Percentiles rank a stretch among this genome's conserved stretches.
Evolutionary conservation across 495 filamentous ascomycete genomes (phyloP).

Genomic region (Tuber calosporum): DNA sequence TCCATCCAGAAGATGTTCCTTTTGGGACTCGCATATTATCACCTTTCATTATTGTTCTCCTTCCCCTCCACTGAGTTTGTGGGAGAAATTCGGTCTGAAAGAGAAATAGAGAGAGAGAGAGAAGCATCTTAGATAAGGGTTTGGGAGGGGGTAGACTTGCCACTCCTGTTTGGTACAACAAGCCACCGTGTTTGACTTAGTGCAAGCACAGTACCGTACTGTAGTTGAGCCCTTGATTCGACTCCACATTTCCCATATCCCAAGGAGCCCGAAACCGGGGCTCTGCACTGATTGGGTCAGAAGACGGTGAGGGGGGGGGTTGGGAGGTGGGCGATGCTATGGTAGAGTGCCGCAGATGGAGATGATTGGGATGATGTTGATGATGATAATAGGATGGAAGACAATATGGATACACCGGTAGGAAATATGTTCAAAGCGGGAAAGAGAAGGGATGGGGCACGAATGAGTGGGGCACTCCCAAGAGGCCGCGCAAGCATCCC

Average conservation of each 20-base stretch:
- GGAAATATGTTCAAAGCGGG: neutral
- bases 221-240: neutral
- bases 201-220: no score
- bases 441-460: neutral
- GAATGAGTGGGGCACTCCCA: neutral
- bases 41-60: neutral
- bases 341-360: neutral
- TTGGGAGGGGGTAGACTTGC: neutral
- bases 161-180: neutral
- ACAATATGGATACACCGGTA: neutral
- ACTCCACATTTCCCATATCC: neutral
- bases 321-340: neutral
- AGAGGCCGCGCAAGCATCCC: constrained; percentile 3
- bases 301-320: neutral
- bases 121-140: neutral
- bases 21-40: constrained; percentile 4
- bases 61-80: neutral
- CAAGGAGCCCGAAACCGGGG: neutral
- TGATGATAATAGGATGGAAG: neutral
- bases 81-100: constrained; percentile 6
- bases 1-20: neutral
- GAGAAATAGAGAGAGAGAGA: constrained; percentile 19
- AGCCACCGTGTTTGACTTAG: neutral
- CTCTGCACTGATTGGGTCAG: neutral
- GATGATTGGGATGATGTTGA: neutral